Conservation (phyloP, 169 alveolate species). For the Eimeria praecox region DNA sequence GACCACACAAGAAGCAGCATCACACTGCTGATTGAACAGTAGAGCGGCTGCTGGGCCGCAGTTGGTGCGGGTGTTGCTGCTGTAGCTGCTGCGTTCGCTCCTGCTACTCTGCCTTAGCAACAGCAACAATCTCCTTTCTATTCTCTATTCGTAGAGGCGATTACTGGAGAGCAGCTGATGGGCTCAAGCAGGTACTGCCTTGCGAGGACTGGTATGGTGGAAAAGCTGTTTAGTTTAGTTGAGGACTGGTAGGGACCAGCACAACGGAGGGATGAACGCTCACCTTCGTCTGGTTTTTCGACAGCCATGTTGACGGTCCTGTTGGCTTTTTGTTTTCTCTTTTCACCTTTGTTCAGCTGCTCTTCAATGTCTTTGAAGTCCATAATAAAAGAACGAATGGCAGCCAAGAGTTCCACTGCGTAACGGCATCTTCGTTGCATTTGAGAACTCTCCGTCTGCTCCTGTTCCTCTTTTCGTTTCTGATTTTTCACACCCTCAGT, state of each 20-base stretch:
- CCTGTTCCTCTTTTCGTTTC: background rate
- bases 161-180: background rate
- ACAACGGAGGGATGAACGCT: background rate
- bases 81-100: background rate
- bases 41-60: background rate
- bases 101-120: background rate
- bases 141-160: background rate
- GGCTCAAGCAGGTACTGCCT: background rate
- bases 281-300: slow-evolving; percentile 30
- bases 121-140: background rate
- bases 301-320: slow-evolving; percentile 59
- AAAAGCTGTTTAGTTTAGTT: background rate
- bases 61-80: background rate
- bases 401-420: slow-evolving; percentile 26
- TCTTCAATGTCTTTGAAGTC: slow-evolving; percentile 53
- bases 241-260: no score
- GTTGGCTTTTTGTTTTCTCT: slow-evolving; percentile 27
- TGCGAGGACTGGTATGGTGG: background rate
- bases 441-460: background rate
- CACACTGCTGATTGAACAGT: background rate
- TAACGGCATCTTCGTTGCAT: slow-evolving; percentile 65
- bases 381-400: slow-evolving; percentile 30
- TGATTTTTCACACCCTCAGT: background rate
- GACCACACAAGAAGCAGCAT: background rate
- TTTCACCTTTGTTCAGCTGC: slow-evolving; percentile 45